Percentiles rank a stretch among this genome's conserved stretches.
Evolutionary conservation across 148 eudicot genomes (phyloP).

Genomic region (Vaccinium darrowii): DNA sequence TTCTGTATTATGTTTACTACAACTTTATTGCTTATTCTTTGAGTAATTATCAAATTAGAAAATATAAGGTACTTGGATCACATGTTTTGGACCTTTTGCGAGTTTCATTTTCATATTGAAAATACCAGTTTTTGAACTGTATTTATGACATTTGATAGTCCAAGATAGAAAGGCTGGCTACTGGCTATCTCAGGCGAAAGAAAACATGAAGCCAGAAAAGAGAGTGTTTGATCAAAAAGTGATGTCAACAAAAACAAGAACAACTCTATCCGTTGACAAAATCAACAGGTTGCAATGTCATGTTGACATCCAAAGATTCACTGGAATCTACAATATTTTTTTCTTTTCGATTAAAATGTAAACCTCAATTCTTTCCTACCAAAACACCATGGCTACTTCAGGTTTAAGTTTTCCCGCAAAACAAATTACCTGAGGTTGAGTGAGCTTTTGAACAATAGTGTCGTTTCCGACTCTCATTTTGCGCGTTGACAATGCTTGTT

Average conservation of each 20-base stretch:
- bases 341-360: neutral
- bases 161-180: neutral
- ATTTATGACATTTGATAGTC: neutral
- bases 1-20: no score
- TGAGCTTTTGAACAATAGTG: conserved; percentile 69
- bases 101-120: neutral
- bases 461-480: conserved; percentile 84
- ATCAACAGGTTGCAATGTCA: neutral
- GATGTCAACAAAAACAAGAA: neutral
- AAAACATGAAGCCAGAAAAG: neutral
- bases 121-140: neutral
- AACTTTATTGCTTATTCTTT: no score
- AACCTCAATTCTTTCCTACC: neutral
- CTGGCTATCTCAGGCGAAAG: neutral
- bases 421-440: conserved; percentile 59
- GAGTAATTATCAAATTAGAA: neutral
- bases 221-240: neutral
- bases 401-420: neutral
- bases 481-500: conserved; percentile 72
- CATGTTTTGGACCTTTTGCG: neutral
- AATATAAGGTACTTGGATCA: neutral
- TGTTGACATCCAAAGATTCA: neutral
- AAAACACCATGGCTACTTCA: neutral
- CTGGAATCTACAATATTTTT: neutral
- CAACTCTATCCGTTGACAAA: neutral